These are phyloP conservation scores for Crithidia fasciculata DNA, from an alignment of 208 protist species.

Conservation along the genomic window DNA sequence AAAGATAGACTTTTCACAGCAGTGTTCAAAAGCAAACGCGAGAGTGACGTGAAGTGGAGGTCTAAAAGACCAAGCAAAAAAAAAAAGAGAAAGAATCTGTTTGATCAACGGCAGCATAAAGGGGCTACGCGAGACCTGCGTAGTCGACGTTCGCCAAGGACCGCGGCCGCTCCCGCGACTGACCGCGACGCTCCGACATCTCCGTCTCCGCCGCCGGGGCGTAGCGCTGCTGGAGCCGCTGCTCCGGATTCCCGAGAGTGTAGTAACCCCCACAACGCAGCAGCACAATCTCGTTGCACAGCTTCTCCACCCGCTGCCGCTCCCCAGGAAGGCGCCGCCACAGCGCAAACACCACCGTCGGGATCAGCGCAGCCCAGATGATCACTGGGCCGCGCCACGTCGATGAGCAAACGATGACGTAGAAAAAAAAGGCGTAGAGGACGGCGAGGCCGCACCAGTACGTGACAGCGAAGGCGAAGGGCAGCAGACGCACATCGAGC, in stretches of 20 bases:
- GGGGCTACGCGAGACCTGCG: neutral
- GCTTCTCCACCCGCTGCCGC: neutral
- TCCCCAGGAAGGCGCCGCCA: slow-evolving; percentile 33
- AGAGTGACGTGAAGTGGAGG: neutral
- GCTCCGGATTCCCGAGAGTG: neutral
- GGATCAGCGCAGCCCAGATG: slow-evolving; percentile 25
- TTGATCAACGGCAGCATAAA: neutral
- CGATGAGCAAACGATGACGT: slow-evolving; percentile 4
- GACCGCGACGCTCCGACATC: neutral
- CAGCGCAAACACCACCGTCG: slow-evolving; percentile 15
- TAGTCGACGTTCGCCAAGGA: neutral
- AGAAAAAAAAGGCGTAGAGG: slow-evolving; percentile 28
- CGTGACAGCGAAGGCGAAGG: slow-evolving; percentile 12
- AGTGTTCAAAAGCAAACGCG: neutral
- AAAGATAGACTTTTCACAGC: neutral
- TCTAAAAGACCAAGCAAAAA: slow-evolving; percentile 2
- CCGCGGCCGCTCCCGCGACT: neutral
- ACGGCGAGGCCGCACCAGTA: slow-evolving; percentile 29
- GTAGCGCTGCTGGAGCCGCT: neutral
- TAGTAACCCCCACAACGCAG: slow-evolving; percentile 28
- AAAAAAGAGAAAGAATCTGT: neutral
- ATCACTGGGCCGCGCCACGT: slow-evolving; percentile 30
- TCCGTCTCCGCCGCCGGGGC: neutral
- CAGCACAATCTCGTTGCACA: slow-evolving; percentile 6
- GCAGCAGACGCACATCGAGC: slow-evolving; percentile 23